These are phyloP conservation scores for Moniliella sp. DNA, from an alignment of 1,284 basidiomycete genomes.

Conservation along the genomic window DNA sequence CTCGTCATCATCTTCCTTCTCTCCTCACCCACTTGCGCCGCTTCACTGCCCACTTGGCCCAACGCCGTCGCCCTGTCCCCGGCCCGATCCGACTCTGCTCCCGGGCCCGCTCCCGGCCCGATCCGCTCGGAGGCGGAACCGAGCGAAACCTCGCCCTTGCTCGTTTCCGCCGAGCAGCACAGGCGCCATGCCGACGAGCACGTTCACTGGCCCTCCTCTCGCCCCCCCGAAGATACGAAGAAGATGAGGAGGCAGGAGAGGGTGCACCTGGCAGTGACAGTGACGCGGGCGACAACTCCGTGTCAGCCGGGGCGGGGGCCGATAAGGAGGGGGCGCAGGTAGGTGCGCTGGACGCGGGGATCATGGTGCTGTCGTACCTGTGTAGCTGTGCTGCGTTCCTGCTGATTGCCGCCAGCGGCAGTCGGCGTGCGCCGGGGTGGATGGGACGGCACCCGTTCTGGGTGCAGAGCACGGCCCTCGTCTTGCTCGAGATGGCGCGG, in stretches of 20 bases:
- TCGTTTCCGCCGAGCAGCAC: slow-evolving; percentile 1
- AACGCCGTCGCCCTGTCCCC: no score
- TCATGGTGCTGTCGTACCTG: background rate
- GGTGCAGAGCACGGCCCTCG: background rate
- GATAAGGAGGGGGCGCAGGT: slow-evolving; percentile 1
- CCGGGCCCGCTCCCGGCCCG: slow-evolving; percentile 8
- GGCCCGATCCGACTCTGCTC: no score
- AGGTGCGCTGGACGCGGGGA: slow-evolving; percentile 1
- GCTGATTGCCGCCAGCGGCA: background rate
- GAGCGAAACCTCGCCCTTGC: slow-evolving; percentile 2
- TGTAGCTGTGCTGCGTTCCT: background rate
- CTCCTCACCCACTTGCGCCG: background rate
- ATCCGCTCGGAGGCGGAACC: slow-evolving; percentile 6
- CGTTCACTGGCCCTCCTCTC: no score
- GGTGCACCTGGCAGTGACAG: no score
- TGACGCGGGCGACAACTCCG: no score
- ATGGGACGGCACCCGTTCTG: no score
- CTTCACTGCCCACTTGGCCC: no score
- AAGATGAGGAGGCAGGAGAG: no score
- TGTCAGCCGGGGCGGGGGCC: background rate
- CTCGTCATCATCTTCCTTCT: slow-evolving; percentile 19
- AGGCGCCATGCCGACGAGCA: slow-evolving; percentile 3
- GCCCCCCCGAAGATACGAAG: no score
- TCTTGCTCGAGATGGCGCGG: background rate
- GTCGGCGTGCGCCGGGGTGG: background rate